These are phyloP conservation scores for Eucalyptus brandiana DNA, from an alignment of 345 rosid species.

Conservation along the genomic window DNA sequence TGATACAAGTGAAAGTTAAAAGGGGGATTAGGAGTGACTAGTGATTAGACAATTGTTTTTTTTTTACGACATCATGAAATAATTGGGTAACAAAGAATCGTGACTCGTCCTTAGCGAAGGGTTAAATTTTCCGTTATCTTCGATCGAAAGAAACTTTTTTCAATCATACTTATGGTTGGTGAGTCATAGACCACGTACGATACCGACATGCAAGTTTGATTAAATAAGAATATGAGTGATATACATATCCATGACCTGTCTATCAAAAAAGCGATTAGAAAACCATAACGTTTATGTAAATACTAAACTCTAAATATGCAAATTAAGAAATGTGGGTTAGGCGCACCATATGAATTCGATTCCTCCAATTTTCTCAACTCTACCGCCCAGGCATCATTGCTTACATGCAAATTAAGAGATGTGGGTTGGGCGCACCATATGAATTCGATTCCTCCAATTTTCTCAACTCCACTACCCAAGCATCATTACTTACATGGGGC, in stretches of 20 bases:
- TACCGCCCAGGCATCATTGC: neutral
- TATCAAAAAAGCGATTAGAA: neutral
- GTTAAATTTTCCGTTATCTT: neutral
- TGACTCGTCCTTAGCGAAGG: accelerated
- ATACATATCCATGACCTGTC: neutral
- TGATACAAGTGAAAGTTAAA: neutral
- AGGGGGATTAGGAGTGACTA: neutral
- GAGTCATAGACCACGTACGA: accelerated
- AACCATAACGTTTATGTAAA: neutral
- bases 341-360: neutral
- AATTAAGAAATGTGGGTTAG: neutral
- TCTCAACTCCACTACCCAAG: neutral
- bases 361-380: neutral
- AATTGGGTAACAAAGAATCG: neutral
- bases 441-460: neutral
- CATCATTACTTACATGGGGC: neutral
- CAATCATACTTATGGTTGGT: neutral
- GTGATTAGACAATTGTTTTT: neutral
- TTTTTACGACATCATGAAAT: neutral
- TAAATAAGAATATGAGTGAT: neutral
- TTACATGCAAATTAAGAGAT: neutral
- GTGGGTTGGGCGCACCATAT: neutral
- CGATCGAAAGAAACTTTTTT: neutral
- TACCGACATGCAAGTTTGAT: neutral
- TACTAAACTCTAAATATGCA: neutral